Conservation (phyloP, 1,284 basidiomycete genomes). For the Microbotryomycetes sp. region DNA sequence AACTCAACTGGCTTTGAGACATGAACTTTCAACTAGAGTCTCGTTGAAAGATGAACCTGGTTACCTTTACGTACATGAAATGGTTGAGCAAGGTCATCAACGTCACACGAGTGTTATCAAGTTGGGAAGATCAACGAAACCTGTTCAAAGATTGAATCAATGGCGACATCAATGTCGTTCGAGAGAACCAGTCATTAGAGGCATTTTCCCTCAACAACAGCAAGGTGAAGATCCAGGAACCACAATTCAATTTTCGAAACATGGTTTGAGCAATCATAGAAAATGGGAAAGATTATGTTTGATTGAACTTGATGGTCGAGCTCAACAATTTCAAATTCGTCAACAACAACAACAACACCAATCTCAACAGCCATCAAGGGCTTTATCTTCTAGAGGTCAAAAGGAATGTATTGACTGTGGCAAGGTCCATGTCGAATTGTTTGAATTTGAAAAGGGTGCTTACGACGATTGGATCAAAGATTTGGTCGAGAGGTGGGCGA, state of each 20-base stretch:
- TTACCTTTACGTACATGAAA: slow-evolving; percentile 35
- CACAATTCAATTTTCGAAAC: slow-evolving; percentile 6
- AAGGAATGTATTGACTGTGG: slow-evolving; percentile 31
- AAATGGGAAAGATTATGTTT: slow-evolving; percentile 34
- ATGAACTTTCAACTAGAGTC: slow-evolving; percentile 23
- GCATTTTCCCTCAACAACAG: slow-evolving; percentile 24
- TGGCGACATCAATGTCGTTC: slow-evolving; percentile 22
- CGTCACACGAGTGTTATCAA: slow-evolving; percentile 28
- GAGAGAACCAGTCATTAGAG: slow-evolving; percentile 30
- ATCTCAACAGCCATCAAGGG: not conserved
- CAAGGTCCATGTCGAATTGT: slow-evolving; percentile 32
- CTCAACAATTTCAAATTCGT: slow-evolving; percentile 3
- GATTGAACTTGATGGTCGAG: slow-evolving; percentile 32
- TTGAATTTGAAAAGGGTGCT: slow-evolving; percentile 20
- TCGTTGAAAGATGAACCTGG: slow-evolving; percentile 21
- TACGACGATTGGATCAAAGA: slow-evolving; percentile 27
- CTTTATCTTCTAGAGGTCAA: not conserved
- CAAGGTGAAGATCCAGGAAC: slow-evolving; percentile 10
- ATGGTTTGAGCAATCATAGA: slow-evolving; percentile 20
- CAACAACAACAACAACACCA: slow-evolving; percentile 5
- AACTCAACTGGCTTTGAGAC: slow-evolving; percentile 31
- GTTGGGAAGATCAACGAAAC: slow-evolving; percentile 31
- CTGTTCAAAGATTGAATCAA: slow-evolving; percentile 25
- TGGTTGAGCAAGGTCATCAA: slow-evolving; percentile 11
- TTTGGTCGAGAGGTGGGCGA: slow-evolving; percentile 31